Evolutionary conservation across 1,284 basidiomycete species (phyloP), one percentile per base, ranked within the genome.

Genomic region (Irpex lacteus): DNA sequence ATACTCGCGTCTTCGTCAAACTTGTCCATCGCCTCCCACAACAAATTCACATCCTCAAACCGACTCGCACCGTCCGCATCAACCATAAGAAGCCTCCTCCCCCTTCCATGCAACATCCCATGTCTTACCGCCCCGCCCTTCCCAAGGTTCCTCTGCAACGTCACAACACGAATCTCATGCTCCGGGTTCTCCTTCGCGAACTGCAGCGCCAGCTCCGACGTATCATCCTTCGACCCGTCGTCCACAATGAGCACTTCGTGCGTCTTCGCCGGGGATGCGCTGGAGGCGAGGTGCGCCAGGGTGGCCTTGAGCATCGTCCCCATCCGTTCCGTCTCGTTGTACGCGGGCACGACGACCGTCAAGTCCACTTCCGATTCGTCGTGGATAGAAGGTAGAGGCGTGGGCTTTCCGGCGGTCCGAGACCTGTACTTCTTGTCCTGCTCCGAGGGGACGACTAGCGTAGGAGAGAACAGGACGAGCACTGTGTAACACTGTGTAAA

Each of bases 51-150:
- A 71, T 97, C 96, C 55, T 86, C 81, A 69, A 98, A 96, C 47
- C 86, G 82, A 66, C 93, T 95, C 21, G 96, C 96, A 1, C 93
- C 96, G 70, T 98, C 96, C 5, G 96, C 96, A 72, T 98, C 96
- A 40, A 91, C 95, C 85, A 98, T 96, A 57, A 98, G 78, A 58
- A 98, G 79, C n/a, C 92, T 78, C 66, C 81, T 76, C 4, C 96
- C 96, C 3, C 93, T 82, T 4, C 87, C 83, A 72, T 92, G 89
- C 65, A 96, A 74, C 84, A 95, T 92, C 53, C 94, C 95, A 76
- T 97, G 95, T 49, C 91, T 82, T 19, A 98, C 95, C 0, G 95
- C 94, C 0, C 94, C 96, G 26, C 96, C 96, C 73, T 98, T 98
- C 1, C 96, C 96, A 9, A 92, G 78, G 72, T 98, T 98, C 70